phyloP scores from a whole-genome alignment of 495 filamentous ascomycete species.

The Aspergillus carlsbadensis region DNA sequence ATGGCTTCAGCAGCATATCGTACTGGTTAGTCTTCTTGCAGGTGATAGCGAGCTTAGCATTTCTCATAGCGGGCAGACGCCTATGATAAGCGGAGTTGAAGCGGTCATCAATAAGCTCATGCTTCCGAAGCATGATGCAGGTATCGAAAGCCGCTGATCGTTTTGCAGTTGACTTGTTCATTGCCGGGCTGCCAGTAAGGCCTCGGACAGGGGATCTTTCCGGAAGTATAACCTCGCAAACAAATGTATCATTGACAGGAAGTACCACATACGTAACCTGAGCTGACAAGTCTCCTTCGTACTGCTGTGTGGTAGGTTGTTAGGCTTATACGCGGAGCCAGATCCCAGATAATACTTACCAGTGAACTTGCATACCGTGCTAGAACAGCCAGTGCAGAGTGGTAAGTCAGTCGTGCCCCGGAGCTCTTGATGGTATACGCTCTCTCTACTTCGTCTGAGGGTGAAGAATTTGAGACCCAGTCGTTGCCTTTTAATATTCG shows the following conservation, averaged over 20 bases:
- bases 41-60: constrained; percentile 82
- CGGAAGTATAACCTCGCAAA: constrained; percentile 82
- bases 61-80: constrained; percentile 78
- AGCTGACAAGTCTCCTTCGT: constrained; percentile 52
- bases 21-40: constrained; percentile 74
- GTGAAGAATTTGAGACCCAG: constrained; percentile 51
- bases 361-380: constrained; percentile 60
- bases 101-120: constrained; percentile 67
- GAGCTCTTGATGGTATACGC: constrained; percentile 64
- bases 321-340: not conserved
- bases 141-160: constrained; percentile 87
- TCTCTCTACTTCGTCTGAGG: constrained; percentile 55
- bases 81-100: constrained; percentile 73
- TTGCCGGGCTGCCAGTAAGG: constrained; percentile 57
- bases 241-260: constrained; percentile 56
- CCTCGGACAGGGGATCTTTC: constrained; percentile 69
- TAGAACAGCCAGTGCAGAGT: constrained; percentile 65
- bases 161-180: constrained; percentile 77
- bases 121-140: constrained; percentile 67
- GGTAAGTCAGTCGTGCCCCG: constrained; percentile 79
- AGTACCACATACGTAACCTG: constrained; percentile 64
- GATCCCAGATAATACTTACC: constrained; percentile 33
- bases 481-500: constrained; percentile 65
- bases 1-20: constrained; percentile 74
- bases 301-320: constrained; percentile 45